These are phyloP conservation scores for Narthecium ossifragum DNA, from an alignment of 106 monocot species.

Conservation along the genomic window DNA sequence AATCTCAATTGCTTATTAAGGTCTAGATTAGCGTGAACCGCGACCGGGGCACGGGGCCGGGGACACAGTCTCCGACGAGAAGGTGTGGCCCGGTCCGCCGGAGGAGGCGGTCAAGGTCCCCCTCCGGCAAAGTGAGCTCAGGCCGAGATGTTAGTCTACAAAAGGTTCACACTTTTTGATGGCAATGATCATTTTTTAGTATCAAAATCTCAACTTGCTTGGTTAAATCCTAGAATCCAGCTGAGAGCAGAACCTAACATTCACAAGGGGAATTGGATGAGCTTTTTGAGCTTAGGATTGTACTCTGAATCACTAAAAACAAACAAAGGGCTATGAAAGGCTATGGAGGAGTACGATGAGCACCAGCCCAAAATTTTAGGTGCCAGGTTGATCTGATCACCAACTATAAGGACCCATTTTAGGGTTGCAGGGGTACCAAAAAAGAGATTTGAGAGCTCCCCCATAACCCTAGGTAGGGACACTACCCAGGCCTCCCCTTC, in stretches of 20 bases:
- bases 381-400: neutral
- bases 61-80: constrained; percentile 7
- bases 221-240: neutral
- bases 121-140: too few species aligned
- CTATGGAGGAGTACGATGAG: too few species aligned
- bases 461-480: neutral
- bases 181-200: constrained; percentile 6
- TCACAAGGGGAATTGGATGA: neutral
- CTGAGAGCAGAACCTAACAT: neutral
- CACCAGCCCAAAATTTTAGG: constrained; percentile 1
- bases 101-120: neutral
- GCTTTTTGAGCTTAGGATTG: too few species aligned
- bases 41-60: neutral
- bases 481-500: too few species aligned
- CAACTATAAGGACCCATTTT: neutral
- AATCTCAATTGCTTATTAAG: neutral
- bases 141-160: too few species aligned
- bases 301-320: too few species aligned
- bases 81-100: neutral
- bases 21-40: neutral
- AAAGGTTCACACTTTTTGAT: neutral
- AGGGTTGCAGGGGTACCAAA: neutral
- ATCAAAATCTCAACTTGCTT: neutral
- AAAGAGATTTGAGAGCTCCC: neutral
- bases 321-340: too few species aligned